Conservation (phyloP, 306 rosid genomes). For the Quercus parvula region DNA sequence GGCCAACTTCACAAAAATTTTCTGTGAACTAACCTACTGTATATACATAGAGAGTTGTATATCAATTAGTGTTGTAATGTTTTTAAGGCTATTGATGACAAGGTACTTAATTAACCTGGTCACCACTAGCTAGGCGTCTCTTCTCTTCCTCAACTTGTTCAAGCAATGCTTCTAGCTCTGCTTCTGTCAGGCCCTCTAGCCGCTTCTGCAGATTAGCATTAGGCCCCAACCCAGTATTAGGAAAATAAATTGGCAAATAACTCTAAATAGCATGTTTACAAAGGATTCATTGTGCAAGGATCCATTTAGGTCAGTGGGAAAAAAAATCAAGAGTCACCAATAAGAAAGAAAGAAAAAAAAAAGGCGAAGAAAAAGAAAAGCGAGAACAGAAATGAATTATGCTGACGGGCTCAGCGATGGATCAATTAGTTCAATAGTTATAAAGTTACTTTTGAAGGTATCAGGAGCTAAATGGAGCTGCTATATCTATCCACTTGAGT, state of each 20-base stretch:
- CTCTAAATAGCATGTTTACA: not conserved
- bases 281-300: too few relatives aligned
- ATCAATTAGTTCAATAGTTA: not conserved
- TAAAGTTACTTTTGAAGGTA: not conserved
- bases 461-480: not conserved
- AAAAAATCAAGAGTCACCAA: not conserved
- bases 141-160: constrained; percentile 98
- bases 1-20: not conserved
- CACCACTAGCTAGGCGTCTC: constrained; percentile 46
- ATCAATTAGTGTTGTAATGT: constrained; percentile 10
- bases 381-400: not conserved
- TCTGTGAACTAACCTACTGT: constrained; percentile 4
- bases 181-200: constrained; percentile 88
- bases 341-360: not conserved
- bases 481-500: not conserved
- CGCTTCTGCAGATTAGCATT: constrained; percentile 75
- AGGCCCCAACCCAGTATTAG: constrained; percentile 5
- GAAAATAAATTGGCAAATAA: not conserved
- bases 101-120: constrained; percentile 42
- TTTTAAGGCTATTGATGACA: constrained; percentile 17
- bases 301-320: too few relatives aligned
- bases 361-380: not conserved
- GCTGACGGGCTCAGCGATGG: not conserved
- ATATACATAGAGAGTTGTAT: constrained; percentile 2
- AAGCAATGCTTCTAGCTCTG: constrained; percentile 79